These are phyloP conservation scores for Ustilago shanxiensis DNA, from an alignment of 1,284 basidiomycete species.

Conservation along the genomic window DNA sequence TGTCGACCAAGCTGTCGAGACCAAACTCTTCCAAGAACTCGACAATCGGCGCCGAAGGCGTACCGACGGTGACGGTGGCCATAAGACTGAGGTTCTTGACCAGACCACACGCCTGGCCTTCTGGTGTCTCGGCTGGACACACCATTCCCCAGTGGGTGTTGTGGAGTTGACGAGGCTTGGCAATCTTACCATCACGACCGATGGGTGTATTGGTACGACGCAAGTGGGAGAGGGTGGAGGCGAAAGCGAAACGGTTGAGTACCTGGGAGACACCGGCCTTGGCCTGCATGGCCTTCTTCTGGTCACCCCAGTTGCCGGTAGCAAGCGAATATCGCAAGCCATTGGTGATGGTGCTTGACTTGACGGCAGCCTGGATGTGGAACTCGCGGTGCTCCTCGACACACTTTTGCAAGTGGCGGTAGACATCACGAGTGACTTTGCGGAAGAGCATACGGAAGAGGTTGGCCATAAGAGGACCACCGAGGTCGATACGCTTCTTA, in stretches of 20 bases:
- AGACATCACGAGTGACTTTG: constrained; percentile 96
- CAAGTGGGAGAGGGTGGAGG: constrained; percentile 96
- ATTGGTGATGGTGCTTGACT: constrained; percentile 94
- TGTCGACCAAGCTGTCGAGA: constrained; percentile 65
- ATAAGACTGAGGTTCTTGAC: constrained; percentile 99
- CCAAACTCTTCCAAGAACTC: constrained; percentile 99
- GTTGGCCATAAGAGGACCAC: constrained; percentile 92
- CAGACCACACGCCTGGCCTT: constrained; percentile 98
- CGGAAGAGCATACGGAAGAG: constrained; percentile 98
- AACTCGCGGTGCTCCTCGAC: constrained; percentile 98
- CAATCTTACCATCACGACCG: constrained; percentile 98
- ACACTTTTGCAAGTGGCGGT: constrained; percentile 93
- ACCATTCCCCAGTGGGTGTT: constrained; percentile 99
- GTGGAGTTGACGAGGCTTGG: constrained; percentile 98
- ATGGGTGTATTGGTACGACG: constrained; percentile 98
- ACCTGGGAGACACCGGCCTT: constrained; percentile 98
- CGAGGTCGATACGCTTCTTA: constrained; percentile 96
- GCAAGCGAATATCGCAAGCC: constrained; percentile 98
- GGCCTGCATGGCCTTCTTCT: constrained; percentile 94
- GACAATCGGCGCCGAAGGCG: constrained; percentile 93
- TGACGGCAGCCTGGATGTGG: constrained; percentile 90
- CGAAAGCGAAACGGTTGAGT: constrained; percentile 97
- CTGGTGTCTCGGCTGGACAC: constrained; percentile 93
- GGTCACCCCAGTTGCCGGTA: constrained; percentile 99
- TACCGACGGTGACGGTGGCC: constrained; percentile 97